Conservation (phyloP, 192 early-diverging fungal genomes). For the Gonapodya sp. region DNA sequence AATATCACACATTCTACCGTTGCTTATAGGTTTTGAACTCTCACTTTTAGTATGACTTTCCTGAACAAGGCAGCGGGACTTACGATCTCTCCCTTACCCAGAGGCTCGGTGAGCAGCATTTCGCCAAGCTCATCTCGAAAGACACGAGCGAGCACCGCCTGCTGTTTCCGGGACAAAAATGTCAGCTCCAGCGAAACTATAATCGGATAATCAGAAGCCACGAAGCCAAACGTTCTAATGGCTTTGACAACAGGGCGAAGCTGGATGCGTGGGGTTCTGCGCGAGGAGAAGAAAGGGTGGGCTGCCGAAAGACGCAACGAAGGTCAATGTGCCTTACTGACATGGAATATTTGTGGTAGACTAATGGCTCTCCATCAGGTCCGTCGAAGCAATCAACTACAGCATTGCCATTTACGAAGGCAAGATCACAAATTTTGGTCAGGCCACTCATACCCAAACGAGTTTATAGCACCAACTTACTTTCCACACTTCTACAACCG, state of each 20-base stretch:
- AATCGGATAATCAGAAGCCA: conserved; percentile 67
- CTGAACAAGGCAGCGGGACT: background rate
- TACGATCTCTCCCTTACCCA: background rate
- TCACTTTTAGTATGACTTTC: background rate
- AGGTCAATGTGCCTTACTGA: conserved; percentile 20
- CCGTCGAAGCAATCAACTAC: conserved; percentile 90
- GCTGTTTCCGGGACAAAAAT: background rate
- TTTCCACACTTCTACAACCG: conserved; percentile 84
- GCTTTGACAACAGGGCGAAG: conserved; percentile 77
- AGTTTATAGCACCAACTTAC: conserved; percentile 19
- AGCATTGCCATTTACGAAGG: conserved; percentile 11
- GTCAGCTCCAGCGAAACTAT: conserved; percentile 66
- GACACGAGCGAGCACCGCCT: background rate
- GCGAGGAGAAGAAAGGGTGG: background rate
- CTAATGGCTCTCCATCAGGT: conserved; percentile 57
- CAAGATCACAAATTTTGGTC: conserved; percentile 10
- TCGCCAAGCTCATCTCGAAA: background rate
- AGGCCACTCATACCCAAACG: background rate
- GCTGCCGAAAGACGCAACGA: too few relatives aligned
- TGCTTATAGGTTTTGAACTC: background rate
- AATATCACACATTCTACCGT: too few relatives aligned
- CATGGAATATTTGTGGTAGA: conserved; percentile 79
- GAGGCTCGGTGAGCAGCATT: background rate
- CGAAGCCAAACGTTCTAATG: conserved; percentile 79
- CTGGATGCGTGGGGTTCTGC: conserved; percentile 64